Conservation (phyloP, 2,329 filamentous ascomycete species). For the Lecanicillium sp. region DNA sequence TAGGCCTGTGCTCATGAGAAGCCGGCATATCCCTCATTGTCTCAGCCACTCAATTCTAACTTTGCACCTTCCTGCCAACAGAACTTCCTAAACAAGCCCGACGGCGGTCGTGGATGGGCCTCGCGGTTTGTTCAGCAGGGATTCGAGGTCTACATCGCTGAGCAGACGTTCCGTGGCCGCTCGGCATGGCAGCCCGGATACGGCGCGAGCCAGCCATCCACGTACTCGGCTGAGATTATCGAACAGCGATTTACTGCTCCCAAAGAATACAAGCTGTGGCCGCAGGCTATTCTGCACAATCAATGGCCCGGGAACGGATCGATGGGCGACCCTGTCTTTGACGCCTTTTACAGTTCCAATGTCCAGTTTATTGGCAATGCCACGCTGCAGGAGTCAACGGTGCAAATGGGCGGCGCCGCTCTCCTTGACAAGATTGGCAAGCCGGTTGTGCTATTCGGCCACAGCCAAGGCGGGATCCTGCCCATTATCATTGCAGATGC, state of each 20-base stretch:
- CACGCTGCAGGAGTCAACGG: slow-evolving; percentile 25
- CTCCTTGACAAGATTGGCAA: slow-evolving; percentile 34
- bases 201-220: slow-evolving; percentile 14
- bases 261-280: slow-evolving; percentile 25
- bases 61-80: slow-evolving; percentile 10
- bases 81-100: slow-evolving; percentile 40
- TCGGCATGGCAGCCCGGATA: slow-evolving; percentile 30
- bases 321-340: slow-evolving; percentile 32
- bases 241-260: slow-evolving; percentile 30
- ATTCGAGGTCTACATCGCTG: slow-evolving; percentile 38
- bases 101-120: slow-evolving; percentile 39
- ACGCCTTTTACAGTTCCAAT: slow-evolving; percentile 31
- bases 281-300: slow-evolving; percentile 30
- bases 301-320: slow-evolving; percentile 34
- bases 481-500: slow-evolving; percentile 34
- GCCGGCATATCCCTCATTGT: too few species aligned
- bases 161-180: slow-evolving; percentile 37
- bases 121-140: slow-evolving; percentile 37
- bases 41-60: not conserved
- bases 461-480: slow-evolving; percentile 37
- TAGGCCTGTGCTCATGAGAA: too few species aligned
- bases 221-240: slow-evolving; percentile 26
- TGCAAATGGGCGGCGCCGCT: slow-evolving; percentile 30
- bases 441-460: slow-evolving; percentile 31
- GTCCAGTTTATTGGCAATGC: slow-evolving; percentile 27